Base-by-base conservation (phyloP, 2,329 filamentous ascomycete species). In the Sordariomycetes sp. region DNA sequence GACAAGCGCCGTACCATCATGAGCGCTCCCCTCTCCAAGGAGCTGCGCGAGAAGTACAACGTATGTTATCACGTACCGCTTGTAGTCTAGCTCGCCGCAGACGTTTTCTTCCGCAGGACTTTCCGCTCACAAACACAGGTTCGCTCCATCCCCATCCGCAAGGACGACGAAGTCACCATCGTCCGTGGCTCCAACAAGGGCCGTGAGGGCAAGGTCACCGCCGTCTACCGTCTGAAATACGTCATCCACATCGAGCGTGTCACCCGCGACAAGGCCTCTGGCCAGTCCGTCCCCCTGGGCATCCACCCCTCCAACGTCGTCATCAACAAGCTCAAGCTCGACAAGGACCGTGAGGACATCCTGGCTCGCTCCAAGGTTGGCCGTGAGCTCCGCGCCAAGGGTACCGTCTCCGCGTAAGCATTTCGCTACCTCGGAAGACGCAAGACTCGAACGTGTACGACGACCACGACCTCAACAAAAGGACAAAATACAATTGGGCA, bases 11-110 rank as follows among this genome's bases (percentile, higher is more conserved):
- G 92, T 64, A 76, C 82, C 57, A 94, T 94, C 74, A 95, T 98
- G 88, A 90, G 83, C 73, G 88, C 92, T 52, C 84, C 86, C 56
- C 78, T 95, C 53, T 84, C 76, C 75, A 94, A 94, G 78, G 92
- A 98, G 75, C 80, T 98, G 63, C 82, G 87, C 63, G 88, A 94
- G 72, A 92, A 98, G 81, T 85, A 98, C 84, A 94, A 94, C 69
- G 92, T 95, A 76, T 51, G 83, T 63, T 37, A 21, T 25, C 21
- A 8, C n/a, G 10, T 15, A 15, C 16, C 23, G 11, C 17, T 19
- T n/a, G 10, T 12, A 29, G 8, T 11, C 12, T 19, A 8, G 8
- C 14, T 15, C 9, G 8, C 26, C 15, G 9, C 8, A 8, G 10
- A 10, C 26, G 7, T 17, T 17, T 26, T 32, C 5, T 26, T 19